Evolutionary conservation across 805 yeast species (phyloP).

Genomic region (Saccharomycopsis guyanensis): DNA sequence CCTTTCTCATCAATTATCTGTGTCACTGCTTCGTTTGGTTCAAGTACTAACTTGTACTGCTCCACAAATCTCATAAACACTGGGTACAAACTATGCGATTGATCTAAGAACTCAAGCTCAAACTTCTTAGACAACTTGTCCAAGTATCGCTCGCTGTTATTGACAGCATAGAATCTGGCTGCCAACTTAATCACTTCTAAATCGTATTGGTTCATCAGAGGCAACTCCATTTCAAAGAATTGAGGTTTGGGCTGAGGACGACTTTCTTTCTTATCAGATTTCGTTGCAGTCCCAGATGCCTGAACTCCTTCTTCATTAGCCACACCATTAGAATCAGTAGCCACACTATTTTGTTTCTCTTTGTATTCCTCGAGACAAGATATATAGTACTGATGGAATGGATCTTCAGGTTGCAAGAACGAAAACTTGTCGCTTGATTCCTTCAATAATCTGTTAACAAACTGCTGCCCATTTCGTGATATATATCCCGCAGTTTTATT

Average conservation of each 20-base stretch:
- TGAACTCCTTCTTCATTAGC: background rate
- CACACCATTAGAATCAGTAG: background rate
- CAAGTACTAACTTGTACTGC: conserved; percentile 45
- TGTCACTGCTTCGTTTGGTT: background rate
- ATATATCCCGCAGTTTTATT: conserved; percentile 71
- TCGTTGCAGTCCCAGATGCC: conserved; percentile 24
- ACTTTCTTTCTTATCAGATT: too few species aligned
- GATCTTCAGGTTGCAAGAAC: conserved; percentile 51
- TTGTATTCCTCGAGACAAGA: conserved; percentile 31
- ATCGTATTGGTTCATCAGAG: conserved; percentile 49
- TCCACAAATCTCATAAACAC: conserved; percentile 41
- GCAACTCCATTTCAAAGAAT: conserved; percentile 26
- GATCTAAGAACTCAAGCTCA: conserved; percentile 63
- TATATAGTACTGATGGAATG: conserved; percentile 50
- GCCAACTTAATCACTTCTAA: conserved; percentile 61
- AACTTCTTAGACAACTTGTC: conserved; percentile 24
- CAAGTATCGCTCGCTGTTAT: conserved; percentile 39
- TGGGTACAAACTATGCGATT: conserved; percentile 51
- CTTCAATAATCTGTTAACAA: conserved; percentile 46
- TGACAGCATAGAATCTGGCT: conserved; percentile 59
- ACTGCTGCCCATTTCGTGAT: conserved; percentile 54
- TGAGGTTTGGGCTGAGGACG: conserved; percentile 24
- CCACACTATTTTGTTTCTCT: conserved; percentile 24
- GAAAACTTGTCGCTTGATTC: conserved; percentile 46
- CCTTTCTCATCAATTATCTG: background rate